phyloP scores from a whole-genome alignment of 805 yeast species.

The Metschnikowia lochheadii region DNA sequence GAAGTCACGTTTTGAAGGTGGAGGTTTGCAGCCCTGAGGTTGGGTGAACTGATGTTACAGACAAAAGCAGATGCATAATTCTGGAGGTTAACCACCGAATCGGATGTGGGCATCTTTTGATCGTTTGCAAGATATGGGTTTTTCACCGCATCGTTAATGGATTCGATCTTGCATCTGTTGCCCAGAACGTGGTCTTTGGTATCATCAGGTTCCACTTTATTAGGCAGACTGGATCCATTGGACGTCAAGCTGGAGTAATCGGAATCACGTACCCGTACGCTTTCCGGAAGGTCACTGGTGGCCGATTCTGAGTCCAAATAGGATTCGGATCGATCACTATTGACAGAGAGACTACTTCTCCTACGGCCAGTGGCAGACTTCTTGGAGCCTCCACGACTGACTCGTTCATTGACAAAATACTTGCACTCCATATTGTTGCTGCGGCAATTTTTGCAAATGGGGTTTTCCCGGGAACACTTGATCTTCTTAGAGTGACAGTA shows the following conservation, averaged over 20 bases:
- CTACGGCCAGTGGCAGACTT: background rate
- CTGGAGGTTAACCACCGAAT: background rate
- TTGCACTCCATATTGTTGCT: constrained; percentile 46
- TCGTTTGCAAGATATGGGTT: background rate
- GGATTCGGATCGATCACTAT: constrained; percentile 1
- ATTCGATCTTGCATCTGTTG: background rate
- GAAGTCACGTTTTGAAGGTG: constrained; percentile 1
- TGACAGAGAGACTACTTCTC: background rate
- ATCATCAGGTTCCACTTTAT: background rate
- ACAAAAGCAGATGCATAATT: constrained; percentile 1
- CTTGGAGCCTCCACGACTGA: constrained; percentile 39
- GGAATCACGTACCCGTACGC: background rate
- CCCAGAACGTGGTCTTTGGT: background rate
- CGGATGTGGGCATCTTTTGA: background rate
- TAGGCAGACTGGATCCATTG: constrained; percentile 2
- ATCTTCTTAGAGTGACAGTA: constrained; percentile 60
- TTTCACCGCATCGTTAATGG: background rate
- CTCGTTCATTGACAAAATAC: constrained; percentile 56
- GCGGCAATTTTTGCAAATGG: constrained; percentile 53
- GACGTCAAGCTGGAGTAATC: constrained; percentile 1
- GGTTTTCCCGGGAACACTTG: constrained; percentile 57
- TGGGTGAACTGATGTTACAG: constrained; percentile 2
- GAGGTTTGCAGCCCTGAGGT: background rate
- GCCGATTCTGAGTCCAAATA: constrained; percentile 3
- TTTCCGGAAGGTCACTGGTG: background rate